phyloP scores from a whole-genome alignment of 108 stramenopile genomes.

The Nitzschia inconspicua region DNA sequence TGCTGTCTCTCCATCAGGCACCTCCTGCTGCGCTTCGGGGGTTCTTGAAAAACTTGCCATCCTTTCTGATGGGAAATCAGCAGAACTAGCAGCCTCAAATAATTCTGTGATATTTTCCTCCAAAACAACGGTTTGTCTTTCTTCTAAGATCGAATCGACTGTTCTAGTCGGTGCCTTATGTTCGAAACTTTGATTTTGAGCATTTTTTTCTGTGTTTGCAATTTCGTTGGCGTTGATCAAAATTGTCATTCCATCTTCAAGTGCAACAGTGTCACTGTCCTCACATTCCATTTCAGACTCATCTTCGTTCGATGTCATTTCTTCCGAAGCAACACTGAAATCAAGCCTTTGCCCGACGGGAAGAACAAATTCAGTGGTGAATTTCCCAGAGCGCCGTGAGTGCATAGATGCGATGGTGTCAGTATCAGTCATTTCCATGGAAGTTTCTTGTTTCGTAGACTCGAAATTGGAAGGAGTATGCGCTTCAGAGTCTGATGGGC shows the following conservation, averaged over 20 bases:
- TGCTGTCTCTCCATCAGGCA: slow-evolving; percentile 1
- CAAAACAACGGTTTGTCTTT: slow-evolving; percentile 34
- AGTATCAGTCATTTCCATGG: slow-evolving; percentile 30
- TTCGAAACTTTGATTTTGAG: too few species aligned
- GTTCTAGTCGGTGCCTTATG: too few species aligned
- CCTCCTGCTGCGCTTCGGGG: background rate
- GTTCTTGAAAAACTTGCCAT: background rate
- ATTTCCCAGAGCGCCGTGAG: slow-evolving; percentile 14
- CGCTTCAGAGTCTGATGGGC: background rate
- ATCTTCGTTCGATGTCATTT: background rate
- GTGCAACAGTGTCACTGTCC: slow-evolving; percentile 25
- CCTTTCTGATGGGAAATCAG: background rate
- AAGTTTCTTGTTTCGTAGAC: background rate
- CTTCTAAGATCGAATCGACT: slow-evolving; percentile 1
- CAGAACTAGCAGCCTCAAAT: slow-evolving; percentile 11
- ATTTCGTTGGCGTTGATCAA: slow-evolving; percentile 9
- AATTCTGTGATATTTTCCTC: slow-evolving; percentile 28
- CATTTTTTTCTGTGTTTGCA: background rate
- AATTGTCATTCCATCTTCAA: slow-evolving; percentile 17
- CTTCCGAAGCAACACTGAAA: slow-evolving; percentile 2
- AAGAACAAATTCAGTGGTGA: slow-evolving; percentile 18
- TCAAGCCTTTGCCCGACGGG: slow-evolving; percentile 28
- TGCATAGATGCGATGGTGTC: slow-evolving; percentile 33
- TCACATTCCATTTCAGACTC: background rate
- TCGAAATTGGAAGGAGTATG: background rate